These are phyloP conservation scores for Persicaria maculosa DNA, from an alignment of 148 eudicot genomes.

Conservation along the genomic window DNA sequence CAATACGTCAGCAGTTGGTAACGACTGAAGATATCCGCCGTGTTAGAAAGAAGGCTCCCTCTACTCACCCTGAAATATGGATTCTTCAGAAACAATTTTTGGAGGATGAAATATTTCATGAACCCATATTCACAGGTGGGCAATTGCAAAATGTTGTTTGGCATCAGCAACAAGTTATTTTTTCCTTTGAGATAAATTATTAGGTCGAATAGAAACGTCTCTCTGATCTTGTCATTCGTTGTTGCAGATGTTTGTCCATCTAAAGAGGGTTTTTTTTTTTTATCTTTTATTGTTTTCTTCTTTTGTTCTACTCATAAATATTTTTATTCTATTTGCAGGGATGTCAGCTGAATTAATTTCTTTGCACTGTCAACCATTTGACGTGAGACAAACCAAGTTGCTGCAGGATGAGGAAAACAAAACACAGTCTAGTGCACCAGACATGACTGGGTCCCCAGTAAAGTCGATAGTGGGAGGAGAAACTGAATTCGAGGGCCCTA, in stretches of 20 bases:
- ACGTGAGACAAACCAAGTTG: slow-evolving; percentile 43
- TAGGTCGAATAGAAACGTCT: not conserved
- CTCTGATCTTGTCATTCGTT: not conserved
- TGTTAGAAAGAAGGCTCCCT: slow-evolving; percentile 88
- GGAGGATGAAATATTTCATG: slow-evolving; percentile 69
- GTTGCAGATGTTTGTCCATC: not conserved
- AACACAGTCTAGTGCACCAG: slow-evolving; percentile 16
- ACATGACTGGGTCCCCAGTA: slow-evolving; percentile 20
- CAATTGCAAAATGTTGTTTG: not conserved
- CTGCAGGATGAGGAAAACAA: slow-evolving; percentile 22
- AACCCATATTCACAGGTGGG: slow-evolving; percentile 66
- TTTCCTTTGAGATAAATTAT: not conserved
- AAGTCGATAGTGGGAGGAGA: slow-evolving; percentile 24
- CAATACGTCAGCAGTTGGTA: slow-evolving; percentile 73
- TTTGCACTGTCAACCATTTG: slow-evolving; percentile 46
- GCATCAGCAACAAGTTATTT: not conserved
- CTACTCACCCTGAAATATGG: slow-evolving; percentile 76
- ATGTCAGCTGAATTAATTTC: slow-evolving; percentile 43
- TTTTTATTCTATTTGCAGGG: slow-evolving; percentile 31
- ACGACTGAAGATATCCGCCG: slow-evolving; percentile 84
- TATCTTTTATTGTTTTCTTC: not conserved
- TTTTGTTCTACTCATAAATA: not conserved
- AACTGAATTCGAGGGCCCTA: slow-evolving; percentile 17
- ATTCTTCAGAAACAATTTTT: slow-evolving; percentile 61
- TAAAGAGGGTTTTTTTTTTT: not conserved